Evolutionary conservation across 306 rosid species (phyloP), one percentile per base, ranked within the genome.

Genomic region (Cicer chorassanicum): DNA sequence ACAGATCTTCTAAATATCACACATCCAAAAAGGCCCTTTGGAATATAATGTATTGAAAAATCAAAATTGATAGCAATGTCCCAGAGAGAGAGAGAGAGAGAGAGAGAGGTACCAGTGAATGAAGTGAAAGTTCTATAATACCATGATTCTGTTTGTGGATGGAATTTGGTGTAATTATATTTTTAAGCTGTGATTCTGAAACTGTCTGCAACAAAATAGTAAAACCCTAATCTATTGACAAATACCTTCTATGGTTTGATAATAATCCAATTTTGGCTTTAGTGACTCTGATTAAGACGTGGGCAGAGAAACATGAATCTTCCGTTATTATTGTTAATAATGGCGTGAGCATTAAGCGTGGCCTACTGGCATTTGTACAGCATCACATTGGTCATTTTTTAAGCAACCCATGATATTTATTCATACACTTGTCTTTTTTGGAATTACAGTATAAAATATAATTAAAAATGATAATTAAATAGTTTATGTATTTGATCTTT

Each of bases 71-170:
- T 21, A 73, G 66, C 53, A 75, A 60, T 39, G 74, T 71, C 77
- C 71, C 74, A 71, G 19, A 53, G 78, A 59, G 8, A 50, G 12
- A 21, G 67, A 24, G 55, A 13, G 4, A 9, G 63, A 71, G 11
- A 61, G 9, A 36, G 44, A 13, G n/a, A 56, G 21, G 55, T n/a
- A 10, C 34, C 43, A 14, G 12, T 48, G 57, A 49, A 62, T 79
- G 76, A 84, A 13, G 18, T 49, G 54, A 75, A 86, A 84, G 34
- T 84, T 84, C 87, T 80, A 86, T 79, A 83, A 21, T 21, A 21
- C 86, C 88, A 60, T 50, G 68, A 5, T 73, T 78, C 69, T 71
- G 64, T 59, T 82, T 72, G 73, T 65, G 84, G 75, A 49, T 60
- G 62, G 54, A 39, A 68, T 6, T 71, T 80, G 71, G 81, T 73